phyloP scores from a whole-genome alignment of 768 basidiomycete genomes.

The Porphyrellus cyaneotinctus region DNA sequence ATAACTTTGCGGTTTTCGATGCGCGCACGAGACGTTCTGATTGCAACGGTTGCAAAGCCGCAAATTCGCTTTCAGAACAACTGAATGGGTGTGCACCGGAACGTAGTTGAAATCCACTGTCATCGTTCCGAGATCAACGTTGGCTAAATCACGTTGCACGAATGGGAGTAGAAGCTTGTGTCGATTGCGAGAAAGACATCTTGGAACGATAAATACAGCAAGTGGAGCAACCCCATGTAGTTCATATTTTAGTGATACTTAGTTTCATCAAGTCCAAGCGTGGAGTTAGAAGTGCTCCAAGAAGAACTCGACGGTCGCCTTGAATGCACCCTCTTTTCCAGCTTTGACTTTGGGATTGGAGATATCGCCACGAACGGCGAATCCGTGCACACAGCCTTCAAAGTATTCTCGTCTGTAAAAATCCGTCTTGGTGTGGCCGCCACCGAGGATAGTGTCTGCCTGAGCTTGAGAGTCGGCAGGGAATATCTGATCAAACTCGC shows the following conservation, averaged over 20 bases:
- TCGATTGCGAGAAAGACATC: neutral
- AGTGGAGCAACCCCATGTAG: neutral
- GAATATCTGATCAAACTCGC: constrained; percentile 49
- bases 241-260: neutral
- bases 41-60: neutral
- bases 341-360: constrained; percentile 50
- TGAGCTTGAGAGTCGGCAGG: constrained; percentile 39
- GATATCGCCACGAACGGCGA: constrained; percentile 46
- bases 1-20: constrained; percentile 3
- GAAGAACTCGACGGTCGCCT: constrained; percentile 51
- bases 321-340: constrained; percentile 62
- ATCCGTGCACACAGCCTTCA: constrained; percentile 49
- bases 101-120: neutral
- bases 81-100: constrained; percentile 1
- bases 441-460: constrained; percentile 46
- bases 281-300: constrained; percentile 22
- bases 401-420: constrained; percentile 50
- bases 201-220: neutral
- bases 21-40: constrained; percentile 6
- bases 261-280: neutral
- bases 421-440: constrained; percentile 25
- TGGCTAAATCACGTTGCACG: neutral
- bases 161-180: neutral
- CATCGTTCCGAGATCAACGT: neutral
- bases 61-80: constrained; percentile 7